Percentiles rank a stretch among this genome's conserved stretches.
Evolutionary conservation across 2,329 filamentous ascomycete genomes (phyloP).

Genomic region (Curvularia sp.): DNA sequence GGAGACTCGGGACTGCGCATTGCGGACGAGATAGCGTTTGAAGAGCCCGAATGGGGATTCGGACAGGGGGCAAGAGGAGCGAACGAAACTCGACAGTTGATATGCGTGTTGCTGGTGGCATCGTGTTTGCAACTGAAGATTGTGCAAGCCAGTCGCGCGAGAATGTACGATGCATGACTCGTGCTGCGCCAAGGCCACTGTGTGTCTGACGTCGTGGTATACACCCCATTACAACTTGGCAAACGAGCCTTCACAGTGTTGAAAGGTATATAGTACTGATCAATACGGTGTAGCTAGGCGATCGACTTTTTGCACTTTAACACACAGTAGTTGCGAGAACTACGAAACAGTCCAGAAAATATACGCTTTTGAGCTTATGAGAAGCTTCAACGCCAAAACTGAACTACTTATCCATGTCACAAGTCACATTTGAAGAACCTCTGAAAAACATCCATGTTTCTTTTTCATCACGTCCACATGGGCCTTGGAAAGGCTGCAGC

Average conservation of each 20-base stretch:
- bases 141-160: background rate
- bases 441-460: background rate
- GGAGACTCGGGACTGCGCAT: conserved; percentile 13
- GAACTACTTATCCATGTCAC: background rate
- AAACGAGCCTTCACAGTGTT: background rate
- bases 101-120: conserved; percentile 23
- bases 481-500: conserved; percentile 10
- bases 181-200: background rate
- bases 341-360: background rate
- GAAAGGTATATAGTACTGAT: too few relatives aligned
- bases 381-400: background rate
- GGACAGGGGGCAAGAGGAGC: conserved; percentile 29
- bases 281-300: too few relatives aligned
- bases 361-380: background rate
- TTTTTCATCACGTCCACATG: conserved; percentile 15
- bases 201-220: background rate
- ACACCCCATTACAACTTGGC: background rate
- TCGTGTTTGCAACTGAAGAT: conserved; percentile 14
- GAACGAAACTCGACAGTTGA: conserved; percentile 29
- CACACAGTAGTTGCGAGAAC: too few relatives aligned
- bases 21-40: conserved; percentile 23
- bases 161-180: conserved; percentile 10
- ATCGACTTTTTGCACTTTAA: too few relatives aligned
- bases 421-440: background rate
- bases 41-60: conserved; percentile 21